phyloP scores from a whole-genome alignment of 495 filamentous ascomycete genomes.

The Talaromyces adpressus region DNA sequence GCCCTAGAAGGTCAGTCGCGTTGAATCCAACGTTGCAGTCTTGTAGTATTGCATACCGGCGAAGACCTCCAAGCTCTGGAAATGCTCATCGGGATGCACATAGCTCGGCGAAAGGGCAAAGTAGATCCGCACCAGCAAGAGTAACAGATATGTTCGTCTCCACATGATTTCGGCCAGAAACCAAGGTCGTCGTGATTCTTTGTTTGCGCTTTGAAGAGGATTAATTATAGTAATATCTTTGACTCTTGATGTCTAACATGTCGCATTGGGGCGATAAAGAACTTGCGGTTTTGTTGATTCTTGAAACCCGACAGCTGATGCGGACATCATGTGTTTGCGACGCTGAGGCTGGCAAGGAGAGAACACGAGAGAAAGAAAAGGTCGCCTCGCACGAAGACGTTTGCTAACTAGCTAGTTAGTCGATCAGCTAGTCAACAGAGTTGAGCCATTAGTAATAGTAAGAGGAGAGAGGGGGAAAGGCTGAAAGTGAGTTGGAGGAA shows the following conservation, averaged over 20 bases:
- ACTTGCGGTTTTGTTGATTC: not conserved
- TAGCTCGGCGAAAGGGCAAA: slow-evolving; percentile 93
- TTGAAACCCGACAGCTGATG: not conserved
- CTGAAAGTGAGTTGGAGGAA: not conserved
- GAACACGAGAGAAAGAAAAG: not conserved
- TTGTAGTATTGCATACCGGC: slow-evolving; percentile 58
- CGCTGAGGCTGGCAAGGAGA: not conserved
- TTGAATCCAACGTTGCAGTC: not conserved
- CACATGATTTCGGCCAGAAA: slow-evolving; percentile 56
- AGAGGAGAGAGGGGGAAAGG: not conserved
- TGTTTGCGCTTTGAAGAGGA: not conserved
- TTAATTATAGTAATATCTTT: not conserved
- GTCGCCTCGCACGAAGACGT: not conserved
- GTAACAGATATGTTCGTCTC: slow-evolving; percentile 79
- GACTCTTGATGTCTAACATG: not conserved
- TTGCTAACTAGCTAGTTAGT: not conserved
- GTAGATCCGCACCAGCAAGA: slow-evolving; percentile 83
- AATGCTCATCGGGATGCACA: slow-evolving; percentile 96
- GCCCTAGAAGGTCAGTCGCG: slow-evolving; percentile 46
- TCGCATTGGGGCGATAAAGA: not conserved
- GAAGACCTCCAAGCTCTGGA: slow-evolving; percentile 95
- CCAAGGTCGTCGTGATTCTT: not conserved
- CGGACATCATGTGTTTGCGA: slow-evolving; percentile 2
- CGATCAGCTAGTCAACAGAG: not conserved
- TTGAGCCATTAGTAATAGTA: not conserved